Evolutionary conservation across 2,329 filamentous ascomycete species (phyloP), one percentile per base, ranked within the genome.

Genomic region (Beauveria sp.): DNA sequence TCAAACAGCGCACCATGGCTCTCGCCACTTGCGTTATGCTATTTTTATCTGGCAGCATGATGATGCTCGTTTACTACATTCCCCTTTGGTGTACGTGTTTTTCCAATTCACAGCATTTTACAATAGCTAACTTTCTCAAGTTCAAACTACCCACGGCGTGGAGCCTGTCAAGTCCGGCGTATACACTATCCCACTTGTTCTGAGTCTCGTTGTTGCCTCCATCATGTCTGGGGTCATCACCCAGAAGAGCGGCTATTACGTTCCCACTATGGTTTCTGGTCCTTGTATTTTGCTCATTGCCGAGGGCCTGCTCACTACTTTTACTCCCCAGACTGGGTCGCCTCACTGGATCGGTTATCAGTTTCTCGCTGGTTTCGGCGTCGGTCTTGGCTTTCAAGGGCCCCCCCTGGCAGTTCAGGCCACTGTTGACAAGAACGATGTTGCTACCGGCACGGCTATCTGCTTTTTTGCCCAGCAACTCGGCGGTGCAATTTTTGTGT

Each of bases 281-380:
- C 78, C 83, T 3, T 74, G 76, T 64, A 70, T 83, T 65, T 79
- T 79, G 75, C 73, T 80, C 7, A 65, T 83, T 9, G 83, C 83
- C 24, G 74, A 80, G 56, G 85, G 85, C 2, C 76, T 88, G 14
- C 74, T 88, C 66, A 84, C 78, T 60, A 87, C 83, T 0, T 79
- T 87, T 38, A 73, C 69, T 18, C 77, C 79, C 1, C 65, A 70
- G 55, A 81, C 80, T 16, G 71, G 73, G 3, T 76, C 79, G 1
- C 70, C 75, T 2, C 77, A 81, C 63, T 88, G 85, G 85, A 83
- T 86, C 61, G 82, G 76, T 14, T 87, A 77, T 67, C 83, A 87
- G 67, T 82, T 84, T 61, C 68, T 88, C 22, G 75, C 80, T 7
- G 85, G 85, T 20, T 79, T 84, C 54, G 85, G 85, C 1, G 68